Percentiles rank a stretch among this genome's conserved stretches.
Conservation (phyloP, 257 asterid species). For the Nicotiana knightiana region DNA sequence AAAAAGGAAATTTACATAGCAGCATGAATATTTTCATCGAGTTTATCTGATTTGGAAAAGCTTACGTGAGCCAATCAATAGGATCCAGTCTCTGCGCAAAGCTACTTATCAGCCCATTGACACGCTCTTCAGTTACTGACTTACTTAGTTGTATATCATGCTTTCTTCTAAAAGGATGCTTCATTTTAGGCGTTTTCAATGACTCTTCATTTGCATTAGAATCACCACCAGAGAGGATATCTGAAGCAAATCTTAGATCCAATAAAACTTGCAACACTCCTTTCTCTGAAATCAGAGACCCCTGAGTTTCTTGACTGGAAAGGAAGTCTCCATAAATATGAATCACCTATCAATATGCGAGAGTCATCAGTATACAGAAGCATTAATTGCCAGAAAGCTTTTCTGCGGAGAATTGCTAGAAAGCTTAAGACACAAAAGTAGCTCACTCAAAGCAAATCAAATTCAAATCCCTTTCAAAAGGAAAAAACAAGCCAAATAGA, state of each 20-base stretch:
- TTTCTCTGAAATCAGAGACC: constrained; percentile 67
- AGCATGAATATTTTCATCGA: neutral
- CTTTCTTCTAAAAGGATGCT: constrained; percentile 66
- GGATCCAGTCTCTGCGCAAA: constrained; percentile 84
- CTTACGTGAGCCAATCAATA: constrained; percentile 99
- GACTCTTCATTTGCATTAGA: constrained; percentile 42
- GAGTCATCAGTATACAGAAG: constrained; percentile 13
- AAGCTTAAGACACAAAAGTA: neutral
- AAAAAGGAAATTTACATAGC: neutral
- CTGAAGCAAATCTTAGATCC: constrained; percentile 84
- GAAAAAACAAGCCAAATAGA: neutral
- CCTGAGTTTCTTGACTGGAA: constrained; percentile 42
- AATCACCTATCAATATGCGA: constrained; percentile 42
- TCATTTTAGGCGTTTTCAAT: constrained; percentile 40
- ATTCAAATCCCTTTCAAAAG: neutral
- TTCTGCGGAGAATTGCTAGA: neutral
- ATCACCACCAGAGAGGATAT: constrained; percentile 75
- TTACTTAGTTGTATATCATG: constrained; percentile 46
- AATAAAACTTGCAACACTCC: constrained; percentile 83
- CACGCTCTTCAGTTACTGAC: constrained; percentile 52
- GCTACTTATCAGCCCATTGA: constrained; percentile 45
- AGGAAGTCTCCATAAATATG: constrained; percentile 68
- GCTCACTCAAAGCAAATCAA: neutral
- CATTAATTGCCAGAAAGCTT: neutral
- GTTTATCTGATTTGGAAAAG: constrained; percentile 15